phyloP scores from a whole-genome alignment of 2,329 filamentous ascomycete species.

The Aureobasidium mangrovei region DNA sequence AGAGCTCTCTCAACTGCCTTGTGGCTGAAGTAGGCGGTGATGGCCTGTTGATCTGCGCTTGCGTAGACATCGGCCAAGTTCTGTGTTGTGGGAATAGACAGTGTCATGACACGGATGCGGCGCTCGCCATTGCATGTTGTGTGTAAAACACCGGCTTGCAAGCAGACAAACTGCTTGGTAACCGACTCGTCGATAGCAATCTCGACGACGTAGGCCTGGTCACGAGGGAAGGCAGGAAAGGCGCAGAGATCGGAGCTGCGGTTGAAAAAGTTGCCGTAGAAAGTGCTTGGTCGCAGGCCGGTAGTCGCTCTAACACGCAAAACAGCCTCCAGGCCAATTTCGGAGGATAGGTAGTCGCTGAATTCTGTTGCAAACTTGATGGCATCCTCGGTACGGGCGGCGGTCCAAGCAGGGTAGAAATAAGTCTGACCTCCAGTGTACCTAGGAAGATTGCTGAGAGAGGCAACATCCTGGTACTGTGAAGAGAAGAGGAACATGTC shows the following conservation, averaged over 20 bases:
- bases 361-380: conserved; percentile 98
- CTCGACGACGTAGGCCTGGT: conserved; percentile 96
- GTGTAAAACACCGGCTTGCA: conserved; percentile 91
- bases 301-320: conserved; percentile 92
- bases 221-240: conserved; percentile 93
- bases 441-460: conserved; percentile 84
- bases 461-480: conserved; percentile 95
- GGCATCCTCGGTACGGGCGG: conserved; percentile 83
- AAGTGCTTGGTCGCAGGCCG: conserved; percentile 90
- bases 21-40: conserved; percentile 91
- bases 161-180: conserved; percentile 80
- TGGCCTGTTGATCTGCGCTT: conserved; percentile 86
- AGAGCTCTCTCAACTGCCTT: conserved; percentile 91
- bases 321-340: conserved; percentile 93
- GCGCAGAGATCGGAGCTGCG: conserved; percentile 93
- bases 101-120: conserved; percentile 85
- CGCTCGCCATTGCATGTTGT: conserved; percentile 97
- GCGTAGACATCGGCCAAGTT: conserved; percentile 87
- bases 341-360: conserved; percentile 90
- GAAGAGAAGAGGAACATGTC: conserved; percentile 97
- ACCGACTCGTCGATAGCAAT: conserved; percentile 95
- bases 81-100: conserved; percentile 86
- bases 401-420: conserved; percentile 98
- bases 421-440: conserved; percentile 98
- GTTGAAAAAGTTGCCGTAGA: conserved; percentile 99